Percentiles rank a stretch among this genome's conserved stretches.
Evolutionary conservation across 139 green algal species (phyloP).

Genomic region (Coelastrella sp.): DNA sequence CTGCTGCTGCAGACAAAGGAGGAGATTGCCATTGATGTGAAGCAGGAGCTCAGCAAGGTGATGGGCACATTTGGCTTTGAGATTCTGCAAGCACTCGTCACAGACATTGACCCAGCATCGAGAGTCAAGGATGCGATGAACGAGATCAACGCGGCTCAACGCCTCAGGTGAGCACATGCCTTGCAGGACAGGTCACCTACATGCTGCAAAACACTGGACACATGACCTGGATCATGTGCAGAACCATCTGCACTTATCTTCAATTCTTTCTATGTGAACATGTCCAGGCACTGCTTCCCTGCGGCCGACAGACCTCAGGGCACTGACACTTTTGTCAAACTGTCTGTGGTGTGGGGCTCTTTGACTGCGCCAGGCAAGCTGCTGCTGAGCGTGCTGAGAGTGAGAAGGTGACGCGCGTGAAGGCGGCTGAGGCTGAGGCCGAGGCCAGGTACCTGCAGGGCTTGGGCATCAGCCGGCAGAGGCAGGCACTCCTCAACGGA

Average conservation of each 20-base stretch:
- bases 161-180: background rate
- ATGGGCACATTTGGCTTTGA: conserved; percentile 75
- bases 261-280: background rate
- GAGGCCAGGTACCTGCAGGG: conserved; percentile 73
- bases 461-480: conserved; percentile 49
- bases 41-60: conserved; percentile 62
- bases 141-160: conserved; percentile 49
- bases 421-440: conserved; percentile 81
- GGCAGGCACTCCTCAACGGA: conserved; percentile 84
- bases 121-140: conserved; percentile 77
- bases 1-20: conserved; percentile 60
- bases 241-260: no score
- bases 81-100: conserved; percentile 71
- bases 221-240: no score
- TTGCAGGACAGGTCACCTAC: background rate
- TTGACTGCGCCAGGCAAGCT: conserved; percentile 47
- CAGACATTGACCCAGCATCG: conserved; percentile 58
- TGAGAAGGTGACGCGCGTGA: conserved; percentile 74
- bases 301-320: background rate
- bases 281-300: background rate
- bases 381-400: conserved; percentile 75
- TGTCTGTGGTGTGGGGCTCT: background rate
- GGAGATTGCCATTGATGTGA: conserved; percentile 40
- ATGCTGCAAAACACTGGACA: background rate
- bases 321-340: no score